Percentiles rank a stretch among this genome's conserved stretches.
Evolutionary conservation across 768 basidiomycete genomes (phyloP).

Genomic region (Termitomyces sp.): DNA sequence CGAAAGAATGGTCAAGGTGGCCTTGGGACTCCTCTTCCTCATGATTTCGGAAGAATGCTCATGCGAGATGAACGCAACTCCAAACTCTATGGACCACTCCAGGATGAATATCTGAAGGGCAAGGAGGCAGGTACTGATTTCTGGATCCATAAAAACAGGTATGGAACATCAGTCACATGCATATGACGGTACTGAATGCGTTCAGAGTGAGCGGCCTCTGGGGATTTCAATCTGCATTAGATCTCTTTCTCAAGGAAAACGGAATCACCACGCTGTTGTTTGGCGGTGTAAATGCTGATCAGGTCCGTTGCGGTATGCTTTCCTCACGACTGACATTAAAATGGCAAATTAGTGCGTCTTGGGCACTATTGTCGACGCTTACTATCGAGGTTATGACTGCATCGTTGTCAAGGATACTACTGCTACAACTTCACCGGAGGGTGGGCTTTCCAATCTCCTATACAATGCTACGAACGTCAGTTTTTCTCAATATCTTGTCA

Average conservation of each 20-base stretch:
- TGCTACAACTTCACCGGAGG: constrained; percentile 57
- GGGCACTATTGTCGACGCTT: constrained; percentile 59
- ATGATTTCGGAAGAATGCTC: constrained; percentile 45
- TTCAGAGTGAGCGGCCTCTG: constrained; percentile 59
- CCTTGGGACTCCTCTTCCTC: constrained; percentile 50
- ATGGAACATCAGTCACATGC: background rate
- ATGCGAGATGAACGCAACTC: constrained; percentile 58
- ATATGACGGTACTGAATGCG: background rate
- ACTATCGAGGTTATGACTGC: constrained; percentile 60
- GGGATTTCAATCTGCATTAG: constrained; percentile 58
- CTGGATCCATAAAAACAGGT: constrained; percentile 73
- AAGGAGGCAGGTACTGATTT: constrained; percentile 51
- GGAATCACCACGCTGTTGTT: constrained; percentile 59
- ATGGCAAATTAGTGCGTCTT: constrained; percentile 44
- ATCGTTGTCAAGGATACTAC: constrained; percentile 51
- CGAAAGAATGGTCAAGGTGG: constrained; percentile 40
- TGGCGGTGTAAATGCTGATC: constrained; percentile 62
- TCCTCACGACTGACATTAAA: background rate
- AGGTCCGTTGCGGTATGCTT: constrained; percentile 29
- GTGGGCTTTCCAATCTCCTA: constrained; percentile 51
- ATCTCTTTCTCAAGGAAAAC: constrained; percentile 56
- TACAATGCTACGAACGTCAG: constrained; percentile 51
- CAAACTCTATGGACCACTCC: constrained; percentile 58
- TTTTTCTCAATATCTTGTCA: constrained; percentile 2
- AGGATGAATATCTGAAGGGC: constrained; percentile 47